Conservation (phyloP, 805 yeast genomes). For the Yamadazyma laniorum region DNA sequence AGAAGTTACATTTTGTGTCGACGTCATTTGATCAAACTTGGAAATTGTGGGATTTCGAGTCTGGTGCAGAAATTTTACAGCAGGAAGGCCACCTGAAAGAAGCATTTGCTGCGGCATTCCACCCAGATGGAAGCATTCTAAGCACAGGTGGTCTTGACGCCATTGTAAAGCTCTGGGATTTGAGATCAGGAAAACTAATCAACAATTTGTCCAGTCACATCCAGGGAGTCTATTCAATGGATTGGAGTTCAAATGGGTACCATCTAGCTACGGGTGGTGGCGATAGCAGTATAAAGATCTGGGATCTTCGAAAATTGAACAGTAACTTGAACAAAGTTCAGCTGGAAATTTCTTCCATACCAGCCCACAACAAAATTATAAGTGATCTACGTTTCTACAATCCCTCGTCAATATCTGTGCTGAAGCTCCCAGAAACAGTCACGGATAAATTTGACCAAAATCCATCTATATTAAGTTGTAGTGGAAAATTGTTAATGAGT, state of each 20-base stretch:
- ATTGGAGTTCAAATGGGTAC: constrained; percentile 75
- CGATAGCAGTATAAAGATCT: constrained; percentile 73
- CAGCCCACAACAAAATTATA: constrained; percentile 73
- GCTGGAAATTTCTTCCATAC: constrained; percentile 44
- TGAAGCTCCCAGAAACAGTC: constrained; percentile 16
- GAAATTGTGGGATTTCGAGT: constrained; percentile 76
- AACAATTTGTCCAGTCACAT: constrained; percentile 64
- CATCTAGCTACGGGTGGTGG: constrained; percentile 81
- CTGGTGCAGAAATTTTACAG: constrained; percentile 45
- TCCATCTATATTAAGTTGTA: constrained; percentile 23
- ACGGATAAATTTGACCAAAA: constrained; percentile 31
- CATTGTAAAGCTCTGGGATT: constrained; percentile 76
- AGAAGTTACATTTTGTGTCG: constrained; percentile 52
- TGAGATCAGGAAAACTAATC: constrained; percentile 70
- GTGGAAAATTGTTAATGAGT: constrained; percentile 54
- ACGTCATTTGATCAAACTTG: constrained; percentile 86
- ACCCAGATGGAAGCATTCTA: constrained; percentile 73
- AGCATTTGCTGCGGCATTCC: constrained; percentile 59
- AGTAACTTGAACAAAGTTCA: constrained; percentile 22
- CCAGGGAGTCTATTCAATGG: constrained; percentile 65
- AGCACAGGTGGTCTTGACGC: constrained; percentile 82
- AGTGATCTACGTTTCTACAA: constrained; percentile 59
- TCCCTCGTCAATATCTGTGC: constrained; percentile 13
- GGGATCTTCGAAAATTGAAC: constrained; percentile 68
- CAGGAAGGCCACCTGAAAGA: constrained; percentile 90